phyloP scores from a whole-genome alignment of 108 stramenopile species.

The Skeletonema costatum region DNA sequence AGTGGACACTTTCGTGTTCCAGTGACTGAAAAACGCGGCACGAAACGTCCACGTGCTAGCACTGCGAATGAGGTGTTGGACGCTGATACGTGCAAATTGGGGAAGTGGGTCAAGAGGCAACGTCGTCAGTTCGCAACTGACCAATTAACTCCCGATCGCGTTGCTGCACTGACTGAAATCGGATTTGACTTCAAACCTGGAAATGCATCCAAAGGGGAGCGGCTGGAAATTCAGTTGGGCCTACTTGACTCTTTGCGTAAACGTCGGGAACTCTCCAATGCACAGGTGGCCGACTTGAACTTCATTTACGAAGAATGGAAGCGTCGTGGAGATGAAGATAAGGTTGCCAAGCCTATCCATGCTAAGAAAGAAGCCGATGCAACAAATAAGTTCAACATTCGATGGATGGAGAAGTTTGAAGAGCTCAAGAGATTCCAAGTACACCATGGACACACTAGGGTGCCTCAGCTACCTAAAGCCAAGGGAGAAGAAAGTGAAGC shows the following conservation, averaged over 20 bases:
- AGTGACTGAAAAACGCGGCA: constrained; percentile 1
- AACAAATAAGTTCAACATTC: constrained; percentile 5
- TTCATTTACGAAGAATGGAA: constrained; percentile 30
- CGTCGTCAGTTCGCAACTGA: constrained; percentile 9
- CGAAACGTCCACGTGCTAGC: constrained; percentile 14
- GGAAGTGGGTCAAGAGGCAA: constrained; percentile 28
- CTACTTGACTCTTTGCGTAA: constrained; percentile 22
- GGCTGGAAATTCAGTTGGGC: constrained; percentile 6
- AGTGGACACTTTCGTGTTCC: constrained; percentile 22
- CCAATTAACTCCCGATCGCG: constrained; percentile 4
- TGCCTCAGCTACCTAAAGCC: neutral
- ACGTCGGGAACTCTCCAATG: constrained; percentile 14
- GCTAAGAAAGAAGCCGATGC: neutral
- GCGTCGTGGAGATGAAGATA: constrained; percentile 5
- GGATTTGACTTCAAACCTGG: constrained; percentile 25
- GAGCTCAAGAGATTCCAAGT: constrained; percentile 22
- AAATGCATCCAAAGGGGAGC: constrained; percentile 16
- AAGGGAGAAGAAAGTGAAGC: neutral
- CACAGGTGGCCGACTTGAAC: constrained; percentile 21
- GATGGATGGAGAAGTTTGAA: constrained; percentile 22
- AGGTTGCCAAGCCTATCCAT: constrained; percentile 6
- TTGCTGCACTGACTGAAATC: constrained; percentile 10
- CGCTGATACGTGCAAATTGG: constrained; percentile 11
- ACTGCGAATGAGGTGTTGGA: neutral
- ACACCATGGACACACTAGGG: constrained; percentile 17